phyloP scores from a whole-genome alignment of 23 red algal genomes.

The Gracilaria vermiculophylla region DNA sequence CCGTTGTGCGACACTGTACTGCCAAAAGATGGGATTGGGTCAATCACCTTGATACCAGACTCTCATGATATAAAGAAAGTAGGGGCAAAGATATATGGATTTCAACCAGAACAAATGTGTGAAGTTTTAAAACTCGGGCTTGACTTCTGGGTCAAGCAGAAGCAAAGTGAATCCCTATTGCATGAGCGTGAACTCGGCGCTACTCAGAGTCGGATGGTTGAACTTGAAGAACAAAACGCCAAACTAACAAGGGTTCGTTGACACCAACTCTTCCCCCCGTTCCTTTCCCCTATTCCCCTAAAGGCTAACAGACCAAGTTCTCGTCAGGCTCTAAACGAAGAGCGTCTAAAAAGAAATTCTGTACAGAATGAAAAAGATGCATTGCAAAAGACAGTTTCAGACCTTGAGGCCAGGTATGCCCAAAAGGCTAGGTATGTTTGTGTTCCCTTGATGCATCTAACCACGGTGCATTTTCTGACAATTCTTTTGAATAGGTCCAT shows the following conservation, averaged over 20 bases:
- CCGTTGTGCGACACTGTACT: constrained; percentile 70
- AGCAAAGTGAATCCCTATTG: constrained; percentile 47
- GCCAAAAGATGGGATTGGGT: constrained; percentile 63
- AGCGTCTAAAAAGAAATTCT: constrained; percentile 50
- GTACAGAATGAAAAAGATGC: constrained; percentile 56
- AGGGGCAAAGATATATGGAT: constrained; percentile 32
- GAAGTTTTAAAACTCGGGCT: constrained; percentile 47
- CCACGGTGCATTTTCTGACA: not conserved
- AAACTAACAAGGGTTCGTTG: constrained; percentile 37
- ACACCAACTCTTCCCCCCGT: not conserved
- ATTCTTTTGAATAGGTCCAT: constrained; percentile 18
- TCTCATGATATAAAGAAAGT: constrained; percentile 12
- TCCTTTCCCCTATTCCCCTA: not conserved
- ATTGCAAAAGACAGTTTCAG: constrained; percentile 39
- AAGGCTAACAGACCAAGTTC: not conserved
- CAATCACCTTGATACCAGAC: constrained; percentile 30
- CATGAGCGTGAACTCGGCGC: constrained; percentile 4
- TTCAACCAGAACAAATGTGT: constrained; percentile 51
- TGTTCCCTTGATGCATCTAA: not conserved
- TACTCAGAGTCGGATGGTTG: not conserved
- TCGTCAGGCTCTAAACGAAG: constrained; percentile 42
- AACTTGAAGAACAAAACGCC: constrained; percentile 21
- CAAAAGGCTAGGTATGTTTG: constrained; percentile 42
- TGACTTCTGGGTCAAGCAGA: constrained; percentile 62
- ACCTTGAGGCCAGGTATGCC: constrained; percentile 57